Conservation (phyloP, 306 rosid genomes). For the Pyrus betulifolia region DNA sequence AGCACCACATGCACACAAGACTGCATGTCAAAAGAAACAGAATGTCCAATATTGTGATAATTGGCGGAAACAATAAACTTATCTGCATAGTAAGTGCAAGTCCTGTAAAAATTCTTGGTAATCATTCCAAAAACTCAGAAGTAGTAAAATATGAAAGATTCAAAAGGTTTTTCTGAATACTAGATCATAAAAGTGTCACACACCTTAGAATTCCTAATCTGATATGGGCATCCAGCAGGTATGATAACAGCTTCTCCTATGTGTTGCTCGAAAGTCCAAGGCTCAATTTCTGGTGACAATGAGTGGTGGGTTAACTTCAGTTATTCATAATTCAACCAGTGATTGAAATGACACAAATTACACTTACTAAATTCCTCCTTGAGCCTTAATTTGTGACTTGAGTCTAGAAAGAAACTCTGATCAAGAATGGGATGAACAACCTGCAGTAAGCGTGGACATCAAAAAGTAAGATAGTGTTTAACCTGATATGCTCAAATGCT, state of each 20-base stretch:
- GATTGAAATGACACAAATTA: constrained; percentile 3
- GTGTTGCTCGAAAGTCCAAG: constrained; percentile 91
- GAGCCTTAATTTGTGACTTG: constrained; percentile 63
- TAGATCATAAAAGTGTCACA: not conserved
- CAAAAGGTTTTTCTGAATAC: not conserved
- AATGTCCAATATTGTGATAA: not conserved
- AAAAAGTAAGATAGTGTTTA: constrained; percentile 11
- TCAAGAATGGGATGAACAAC: constrained; percentile 85
- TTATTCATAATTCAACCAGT: constrained; percentile 2
- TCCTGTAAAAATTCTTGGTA: not conserved
- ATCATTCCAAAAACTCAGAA: not conserved
- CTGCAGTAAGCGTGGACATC: constrained; percentile 37
- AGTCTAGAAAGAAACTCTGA: constrained; percentile 70
- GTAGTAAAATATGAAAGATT: not conserved
- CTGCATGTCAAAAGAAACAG: constrained; percentile 37
- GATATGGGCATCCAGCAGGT: constrained; percentile 98
- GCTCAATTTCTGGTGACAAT: constrained; percentile 70
- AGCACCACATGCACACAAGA: constrained; percentile 79
- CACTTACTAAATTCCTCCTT: constrained; percentile 86
- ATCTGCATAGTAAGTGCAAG: not conserved
- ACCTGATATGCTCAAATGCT: constrained; percentile 6
- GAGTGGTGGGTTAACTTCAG: constrained; percentile 15
- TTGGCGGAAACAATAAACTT: not conserved
- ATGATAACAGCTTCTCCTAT: constrained; percentile 94
- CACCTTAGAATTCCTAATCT: constrained; percentile 83